Evolutionary conservation across 305 asterid species (phyloP).

Genomic region (Caryopteris hybrid): DNA sequence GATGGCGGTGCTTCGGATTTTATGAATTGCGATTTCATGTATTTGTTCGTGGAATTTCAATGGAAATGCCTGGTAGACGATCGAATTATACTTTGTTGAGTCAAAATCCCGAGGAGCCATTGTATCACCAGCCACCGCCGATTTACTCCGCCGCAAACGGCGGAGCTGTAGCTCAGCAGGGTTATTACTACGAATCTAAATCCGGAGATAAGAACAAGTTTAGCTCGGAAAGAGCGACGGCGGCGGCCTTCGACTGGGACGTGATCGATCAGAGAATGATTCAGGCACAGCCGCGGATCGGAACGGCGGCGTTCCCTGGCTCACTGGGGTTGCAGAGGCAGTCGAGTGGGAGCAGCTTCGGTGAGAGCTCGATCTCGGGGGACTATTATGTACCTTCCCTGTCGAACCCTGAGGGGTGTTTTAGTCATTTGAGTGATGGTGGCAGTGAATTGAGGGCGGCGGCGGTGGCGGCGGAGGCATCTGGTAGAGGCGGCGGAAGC

Average conservation of each 20-base stretch:
- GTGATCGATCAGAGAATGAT: slow-evolving; percentile 56
- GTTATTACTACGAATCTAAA: slow-evolving; percentile 48
- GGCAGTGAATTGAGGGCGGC: slow-evolving; percentile 48
- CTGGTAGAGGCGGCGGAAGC: slow-evolving; percentile 43
- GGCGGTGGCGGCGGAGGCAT: slow-evolving; percentile 37
- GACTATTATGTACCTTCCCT: slow-evolving; percentile 64
- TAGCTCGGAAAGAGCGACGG: slow-evolving; percentile 38
- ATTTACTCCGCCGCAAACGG: slow-evolving; percentile 34
- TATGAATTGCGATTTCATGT: slow-evolving; percentile 23
- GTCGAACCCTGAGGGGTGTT: slow-evolving; percentile 43
- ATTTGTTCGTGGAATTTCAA: slow-evolving; percentile 22
- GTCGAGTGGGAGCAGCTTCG: slow-evolving; percentile 86
- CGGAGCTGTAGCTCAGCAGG: slow-evolving; percentile 29
- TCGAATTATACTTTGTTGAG: slow-evolving; percentile 63
- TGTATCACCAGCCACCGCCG: slow-evolving; percentile 30
- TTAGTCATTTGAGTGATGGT: slow-evolving; percentile 40
- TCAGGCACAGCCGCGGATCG: slow-evolving; percentile 53
- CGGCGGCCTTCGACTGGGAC: slow-evolving; percentile 60
- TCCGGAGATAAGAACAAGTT: slow-evolving; percentile 53
- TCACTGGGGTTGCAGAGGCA: slow-evolving; percentile 71
- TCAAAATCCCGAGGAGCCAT: slow-evolving; percentile 63
- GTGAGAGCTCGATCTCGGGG: slow-evolving; percentile 76
- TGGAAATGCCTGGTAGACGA: slow-evolving; percentile 70
- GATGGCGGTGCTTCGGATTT: slow-evolving; percentile 40
- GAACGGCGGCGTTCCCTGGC: slow-evolving; percentile 38